Evolutionary conservation across 352 stramenopile genomes (phyloP), one percentile per base, ranked within the genome.

Genomic region (Pythium dissotocum): DNA sequence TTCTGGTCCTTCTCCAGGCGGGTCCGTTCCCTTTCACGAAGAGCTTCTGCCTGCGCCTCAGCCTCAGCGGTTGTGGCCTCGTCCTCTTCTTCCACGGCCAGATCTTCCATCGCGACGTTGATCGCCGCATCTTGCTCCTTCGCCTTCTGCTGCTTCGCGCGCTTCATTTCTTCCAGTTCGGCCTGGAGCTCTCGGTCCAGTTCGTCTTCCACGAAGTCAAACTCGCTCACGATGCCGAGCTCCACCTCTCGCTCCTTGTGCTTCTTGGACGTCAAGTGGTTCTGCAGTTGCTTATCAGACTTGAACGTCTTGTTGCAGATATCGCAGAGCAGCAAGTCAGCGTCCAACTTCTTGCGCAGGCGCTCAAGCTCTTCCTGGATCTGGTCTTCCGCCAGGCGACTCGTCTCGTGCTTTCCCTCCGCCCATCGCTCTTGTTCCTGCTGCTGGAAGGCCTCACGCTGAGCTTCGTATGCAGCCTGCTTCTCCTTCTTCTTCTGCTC

Each of bases 271-370:
- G 69, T 79, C 1, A 94, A 61, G 64, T 95, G 86, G 66, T 93
- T 94, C 46, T 89, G 69, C 24, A 94, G 73, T 66, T 95, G 88
- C 67, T 94, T 94, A 30, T 77, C 64, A 6, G 86, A 93, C 76
- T 92, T 94, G 75, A 95, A 95, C 4, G 76, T 84, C 69, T 95
- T 94, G 65, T 77, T 85, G 68, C 88, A 95, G 59, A 95, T 67
- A 52, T 93, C 84, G 56, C 88, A 95, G 6, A 89, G 63, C 28
- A 93, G 62, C 44, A 93, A 53, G 18, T 89, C 79, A 6, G 81
- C 81, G 53, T 94, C 78, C 63, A 91, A 74, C 68, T 91, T 94
- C 61, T 79, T 77, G 21, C 78, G 82, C 28, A 89, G 68, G 54
- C 78, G 82, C 26, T 84, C 83, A 6, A 93, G 71, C 60, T 95